A percentile compares a stretch with the other conserved stretches of the same genome.
phyloP scores from a whole-genome alignment of 2,329 filamentous ascomycete species.

The Pseudopithomyces chartarum region DNA sequence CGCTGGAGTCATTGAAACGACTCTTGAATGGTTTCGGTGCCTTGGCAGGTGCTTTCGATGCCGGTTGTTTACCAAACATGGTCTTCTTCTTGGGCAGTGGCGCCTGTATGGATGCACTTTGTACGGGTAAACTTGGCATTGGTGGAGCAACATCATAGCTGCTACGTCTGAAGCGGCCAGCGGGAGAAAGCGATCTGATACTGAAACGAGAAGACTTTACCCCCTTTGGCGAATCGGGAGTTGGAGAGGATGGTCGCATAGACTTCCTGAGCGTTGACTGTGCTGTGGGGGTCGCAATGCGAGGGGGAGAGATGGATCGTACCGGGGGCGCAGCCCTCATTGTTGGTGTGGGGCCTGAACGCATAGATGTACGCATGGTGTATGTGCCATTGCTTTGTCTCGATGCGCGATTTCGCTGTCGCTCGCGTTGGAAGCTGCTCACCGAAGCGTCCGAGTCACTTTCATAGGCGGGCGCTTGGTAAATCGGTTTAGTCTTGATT shows the following conservation, averaged over 20 bases:
- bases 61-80: conserved; percentile 27
- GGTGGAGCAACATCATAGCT: conserved; percentile 19
- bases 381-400: conserved; percentile 52
- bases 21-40: conserved; percentile 34
- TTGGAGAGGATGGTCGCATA: conserved; percentile 39
- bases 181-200: conserved; percentile 72
- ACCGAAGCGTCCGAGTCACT: conserved; percentile 54
- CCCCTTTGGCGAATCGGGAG: conserved; percentile 28
- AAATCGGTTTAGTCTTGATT: conserved; percentile 19
- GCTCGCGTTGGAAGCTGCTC: conserved; percentile 76
- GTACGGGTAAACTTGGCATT: conserved; percentile 10
- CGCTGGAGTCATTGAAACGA: conserved; percentile 74
- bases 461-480: conserved; percentile 37
- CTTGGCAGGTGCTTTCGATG: conserved; percentile 24
- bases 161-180: conserved; percentile 57
- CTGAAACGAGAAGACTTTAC: conserved; percentile 63
- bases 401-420: conserved; percentile 49
- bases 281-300: conserved; percentile 23
- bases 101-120: conserved; percentile 9
- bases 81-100: conserved; percentile 24
- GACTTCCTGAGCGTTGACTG: conserved; percentile 35
- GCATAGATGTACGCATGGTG: conserved; percentile 76
- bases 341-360: conserved; percentile 47
- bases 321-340: conserved; percentile 46
- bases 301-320: conserved; percentile 49